phyloP scores from a whole-genome alignment of 495 filamentous ascomycete genomes.

The Daldinia loculata region DNA sequence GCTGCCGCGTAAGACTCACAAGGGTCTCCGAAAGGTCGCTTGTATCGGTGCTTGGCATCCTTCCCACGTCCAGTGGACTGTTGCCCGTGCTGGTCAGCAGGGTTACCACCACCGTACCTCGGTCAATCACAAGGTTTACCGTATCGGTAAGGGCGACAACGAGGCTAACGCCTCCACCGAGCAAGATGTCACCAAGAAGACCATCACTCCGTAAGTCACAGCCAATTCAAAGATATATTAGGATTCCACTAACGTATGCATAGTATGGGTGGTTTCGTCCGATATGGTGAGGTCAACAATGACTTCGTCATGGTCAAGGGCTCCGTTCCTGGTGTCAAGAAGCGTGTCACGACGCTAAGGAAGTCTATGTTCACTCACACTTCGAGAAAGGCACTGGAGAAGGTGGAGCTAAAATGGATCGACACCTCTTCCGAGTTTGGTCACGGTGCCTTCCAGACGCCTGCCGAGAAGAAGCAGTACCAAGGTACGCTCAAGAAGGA shows the following conservation, averaged over 20 bases:
- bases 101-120: conserved; percentile 99
- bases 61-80: conserved; percentile 99
- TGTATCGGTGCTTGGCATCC: conserved; percentile 99
- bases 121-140: conserved; percentile 99
- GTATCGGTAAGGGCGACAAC: conserved; percentile 89
- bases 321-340: conserved; percentile 97
- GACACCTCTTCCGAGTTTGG: conserved; percentile 99
- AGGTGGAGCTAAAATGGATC: conserved; percentile 99
- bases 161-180: conserved; percentile 94
- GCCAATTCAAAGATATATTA: not conserved
- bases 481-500: conserved; percentile 99
- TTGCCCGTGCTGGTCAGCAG: conserved; percentile 99
- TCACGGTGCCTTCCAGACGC: conserved; percentile 99
- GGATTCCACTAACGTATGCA: conserved; percentile 43
- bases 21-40: conserved; percentile 99
- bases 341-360: conserved; percentile 98
- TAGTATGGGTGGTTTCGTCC: conserved; percentile 98
- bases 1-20: conserved; percentile 99
- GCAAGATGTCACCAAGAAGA: conserved; percentile 98
- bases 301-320: conserved; percentile 99
- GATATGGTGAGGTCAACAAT: conserved; percentile 99
- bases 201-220: conserved; percentile 95
- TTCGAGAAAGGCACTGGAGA: conserved; percentile 92
- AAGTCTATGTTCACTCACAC: conserved; percentile 99
- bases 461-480: conserved; percentile 93